Percentiles rank a stretch among this genome's conserved stretches.
Conservation (phyloP, 1,139 yeast species). For the Candida freyschussii region DNA sequence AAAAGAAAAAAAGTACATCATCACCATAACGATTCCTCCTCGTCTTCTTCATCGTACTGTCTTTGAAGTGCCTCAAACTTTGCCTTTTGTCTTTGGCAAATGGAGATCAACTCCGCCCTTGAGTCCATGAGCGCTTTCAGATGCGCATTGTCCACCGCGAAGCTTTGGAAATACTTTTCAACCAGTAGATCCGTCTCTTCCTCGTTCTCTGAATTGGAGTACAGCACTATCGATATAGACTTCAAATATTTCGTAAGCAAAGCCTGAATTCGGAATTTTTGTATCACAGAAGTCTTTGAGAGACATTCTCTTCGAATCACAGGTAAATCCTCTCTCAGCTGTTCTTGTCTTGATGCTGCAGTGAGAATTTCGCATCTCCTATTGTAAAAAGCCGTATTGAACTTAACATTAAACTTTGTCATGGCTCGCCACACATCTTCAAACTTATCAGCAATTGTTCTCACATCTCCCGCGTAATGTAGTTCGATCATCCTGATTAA, state of each 20-base stretch:
- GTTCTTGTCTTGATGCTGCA: constrained; percentile 3
- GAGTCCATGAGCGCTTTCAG: constrained; percentile 1
- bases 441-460: constrained; percentile 8
- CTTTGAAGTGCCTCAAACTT: constrained; percentile 20
- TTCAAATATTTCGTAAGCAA: constrained; percentile 8
- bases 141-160: not conserved
- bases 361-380: constrained; percentile 11
- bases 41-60: constrained; percentile 33
- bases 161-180: constrained; percentile 1
- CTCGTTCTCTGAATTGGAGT: constrained; percentile 6
- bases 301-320: constrained; percentile 3
- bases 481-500: constrained; percentile 11
- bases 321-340: constrained; percentile 14
- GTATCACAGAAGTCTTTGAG: not conserved
- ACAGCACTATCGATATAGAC: constrained; percentile 3
- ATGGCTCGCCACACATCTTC: constrained; percentile 18
- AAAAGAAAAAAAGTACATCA: no score
- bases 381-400: constrained; percentile 11
- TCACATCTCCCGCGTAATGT: constrained; percentile 4
- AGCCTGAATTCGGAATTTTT: constrained; percentile 2
- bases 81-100: constrained; percentile 11
- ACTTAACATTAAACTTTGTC: constrained; percentile 7
- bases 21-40: constrained; percentile 32
- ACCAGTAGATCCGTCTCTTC: constrained; percentile 5
- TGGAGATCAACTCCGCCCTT: not conserved